Conservation (phyloP, 2,329 filamentous ascomycete genomes). For the Juglanconis sp. region DNA sequence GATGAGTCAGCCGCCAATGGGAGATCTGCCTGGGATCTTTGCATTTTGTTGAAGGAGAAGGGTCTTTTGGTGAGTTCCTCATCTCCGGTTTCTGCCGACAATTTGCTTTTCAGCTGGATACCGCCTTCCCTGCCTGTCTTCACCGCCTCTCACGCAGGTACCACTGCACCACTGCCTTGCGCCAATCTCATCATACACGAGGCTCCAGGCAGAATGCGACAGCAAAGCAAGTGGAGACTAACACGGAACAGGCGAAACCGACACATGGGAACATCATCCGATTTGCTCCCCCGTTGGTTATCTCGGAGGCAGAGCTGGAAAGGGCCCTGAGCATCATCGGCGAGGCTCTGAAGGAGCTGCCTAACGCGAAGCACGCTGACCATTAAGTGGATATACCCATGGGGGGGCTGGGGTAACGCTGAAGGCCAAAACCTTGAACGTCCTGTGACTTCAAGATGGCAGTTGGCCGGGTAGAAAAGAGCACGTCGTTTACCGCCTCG, state of each 20-base stretch:
- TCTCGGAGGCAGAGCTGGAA: conserved; percentile 81
- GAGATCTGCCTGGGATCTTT: conserved; percentile 92
- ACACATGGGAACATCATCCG: conserved; percentile 99
- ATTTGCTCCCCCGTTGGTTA: conserved; percentile 92
- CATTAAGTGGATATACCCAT: conserved; percentile 23
- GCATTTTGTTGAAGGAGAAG: conserved; percentile 92
- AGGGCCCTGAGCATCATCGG: conserved; percentile 76
- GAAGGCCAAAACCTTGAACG: background rate
- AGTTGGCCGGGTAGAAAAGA: background rate
- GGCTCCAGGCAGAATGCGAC: background rate
- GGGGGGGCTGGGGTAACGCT: conserved; percentile 5
- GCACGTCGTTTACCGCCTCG: conserved; percentile 13
- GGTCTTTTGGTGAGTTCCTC: conserved; percentile 72
- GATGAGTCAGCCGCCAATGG: conserved; percentile 84
- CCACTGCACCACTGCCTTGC: background rate
- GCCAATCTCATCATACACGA: background rate
- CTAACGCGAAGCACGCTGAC: conserved; percentile 51
- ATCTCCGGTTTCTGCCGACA: conserved; percentile 5
- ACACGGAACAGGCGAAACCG: conserved; percentile 75
- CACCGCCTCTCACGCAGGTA: conserved; percentile 15
- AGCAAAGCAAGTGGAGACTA: conserved; percentile 16
- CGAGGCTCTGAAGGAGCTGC: conserved; percentile 78
- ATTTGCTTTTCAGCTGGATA: background rate
- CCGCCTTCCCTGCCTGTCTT: conserved; percentile 5
- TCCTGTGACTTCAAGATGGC: background rate